Conservation (phyloP, 345 rosid genomes). For the Eutrema yunnanense region DNA sequence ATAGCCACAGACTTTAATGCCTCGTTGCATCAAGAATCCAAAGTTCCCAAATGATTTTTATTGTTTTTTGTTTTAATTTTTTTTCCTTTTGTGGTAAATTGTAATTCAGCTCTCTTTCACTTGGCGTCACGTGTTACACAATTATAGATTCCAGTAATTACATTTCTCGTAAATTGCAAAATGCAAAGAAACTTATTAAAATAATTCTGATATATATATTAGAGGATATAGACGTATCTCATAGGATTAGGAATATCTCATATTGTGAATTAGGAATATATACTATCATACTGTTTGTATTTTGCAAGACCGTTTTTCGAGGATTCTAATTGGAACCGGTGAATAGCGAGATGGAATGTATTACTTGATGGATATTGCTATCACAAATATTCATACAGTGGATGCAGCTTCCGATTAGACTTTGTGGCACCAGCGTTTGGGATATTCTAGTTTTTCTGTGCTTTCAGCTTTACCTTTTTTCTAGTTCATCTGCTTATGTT, state of each 20-base stretch:
- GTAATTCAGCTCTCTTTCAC: not conserved
- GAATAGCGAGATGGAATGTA: not conserved
- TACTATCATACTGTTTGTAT: not conserved
- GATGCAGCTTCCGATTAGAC: fast-evolving
- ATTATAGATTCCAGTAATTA: not conserved
- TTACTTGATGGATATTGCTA: not conserved
- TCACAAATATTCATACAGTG: not conserved
- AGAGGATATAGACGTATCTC: too few species aligned
- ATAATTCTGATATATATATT: not conserved
- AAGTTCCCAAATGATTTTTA: slow-evolving; percentile 29
- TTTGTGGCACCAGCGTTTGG: not conserved
- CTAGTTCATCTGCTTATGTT: not conserved
- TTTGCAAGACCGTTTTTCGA: not conserved
- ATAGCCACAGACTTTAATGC: slow-evolving; percentile 31
- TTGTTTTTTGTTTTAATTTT: not conserved
- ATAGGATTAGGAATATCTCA: too few species aligned
- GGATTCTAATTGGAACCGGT: not conserved
- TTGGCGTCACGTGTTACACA: slow-evolving; percentile 39
- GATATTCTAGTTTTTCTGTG: not conserved
- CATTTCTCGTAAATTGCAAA: slow-evolving; percentile 12
- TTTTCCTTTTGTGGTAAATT: not conserved
- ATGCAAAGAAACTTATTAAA: not conserved
- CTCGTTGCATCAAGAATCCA: slow-evolving; percentile 43
- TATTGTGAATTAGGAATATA: too few species aligned
- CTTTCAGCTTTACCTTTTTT: not conserved